Percentiles rank a stretch among this genome's conserved stretches.
These are phyloP conservation scores for Peterozyma toletana DNA, from an alignment of 805 yeast genomes.

Conservation along the genomic window DNA sequence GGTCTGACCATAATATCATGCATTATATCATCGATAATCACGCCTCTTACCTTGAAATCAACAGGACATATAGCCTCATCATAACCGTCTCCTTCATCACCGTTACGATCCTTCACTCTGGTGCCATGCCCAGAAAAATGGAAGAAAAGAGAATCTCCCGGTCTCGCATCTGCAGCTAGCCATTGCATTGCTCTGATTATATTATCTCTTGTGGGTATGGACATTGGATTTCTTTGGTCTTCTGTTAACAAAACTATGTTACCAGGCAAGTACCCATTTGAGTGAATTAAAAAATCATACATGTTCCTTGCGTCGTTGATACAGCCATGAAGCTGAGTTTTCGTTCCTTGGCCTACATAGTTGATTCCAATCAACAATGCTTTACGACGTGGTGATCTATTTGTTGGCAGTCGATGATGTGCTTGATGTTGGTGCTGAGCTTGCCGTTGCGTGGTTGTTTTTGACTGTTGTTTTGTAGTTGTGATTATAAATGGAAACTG, in stretches of 20 bases:
- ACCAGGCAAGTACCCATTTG: conserved; percentile 41
- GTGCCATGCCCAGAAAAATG: conserved; percentile 91
- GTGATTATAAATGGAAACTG: too few species aligned
- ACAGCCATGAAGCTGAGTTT: conserved; percentile 63
- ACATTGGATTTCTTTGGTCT: conserved; percentile 37
- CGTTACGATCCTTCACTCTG: conserved; percentile 49
- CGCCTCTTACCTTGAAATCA: conserved; percentile 54
- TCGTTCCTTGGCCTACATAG: conserved; percentile 47
- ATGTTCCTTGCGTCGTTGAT: conserved; percentile 67
- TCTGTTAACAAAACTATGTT: conserved; percentile 58
- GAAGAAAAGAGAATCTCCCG: conserved; percentile 74
- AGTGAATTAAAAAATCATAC: conserved; percentile 24
- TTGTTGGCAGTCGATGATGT: conserved; percentile 45
- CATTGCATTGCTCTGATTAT: conserved; percentile 76
- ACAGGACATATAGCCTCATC: conserved; percentile 30
- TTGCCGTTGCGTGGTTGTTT: conserved; percentile 8
- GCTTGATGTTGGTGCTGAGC: conserved; percentile 20
- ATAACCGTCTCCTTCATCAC: conserved; percentile 27
- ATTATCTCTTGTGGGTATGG: conserved; percentile 59
- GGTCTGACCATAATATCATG: conserved; percentile 67
- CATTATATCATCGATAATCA: conserved; percentile 66
- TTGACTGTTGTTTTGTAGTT: conserved; percentile 5
- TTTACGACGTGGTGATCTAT: conserved; percentile 65
- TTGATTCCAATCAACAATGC: conserved; percentile 77
- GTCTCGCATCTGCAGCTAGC: conserved; percentile 65